Evolutionary conservation across 768 basidiomycete genomes (phyloP).

Genomic region (Cyclocybe aegerita): DNA sequence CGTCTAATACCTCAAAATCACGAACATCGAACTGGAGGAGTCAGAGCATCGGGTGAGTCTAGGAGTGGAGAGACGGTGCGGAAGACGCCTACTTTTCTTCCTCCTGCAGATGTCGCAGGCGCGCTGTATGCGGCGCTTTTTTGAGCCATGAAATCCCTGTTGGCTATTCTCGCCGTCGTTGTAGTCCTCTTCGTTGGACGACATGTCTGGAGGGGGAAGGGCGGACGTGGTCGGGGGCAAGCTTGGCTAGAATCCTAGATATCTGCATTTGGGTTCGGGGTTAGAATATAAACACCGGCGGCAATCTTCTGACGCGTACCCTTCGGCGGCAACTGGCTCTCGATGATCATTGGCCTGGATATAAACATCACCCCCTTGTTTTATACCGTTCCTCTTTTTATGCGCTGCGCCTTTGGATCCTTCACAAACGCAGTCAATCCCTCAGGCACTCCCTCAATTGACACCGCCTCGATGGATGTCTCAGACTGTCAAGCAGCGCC

Average conservation of each 20-base stretch:
- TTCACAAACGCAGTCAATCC: too few relatives aligned
- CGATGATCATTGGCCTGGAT: background rate
- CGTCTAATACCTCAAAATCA: background rate
- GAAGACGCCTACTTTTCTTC: slow-evolving; percentile 65
- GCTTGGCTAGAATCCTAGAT: background rate
- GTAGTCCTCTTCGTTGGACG: slow-evolving; percentile 66
- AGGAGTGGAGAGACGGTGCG: background rate
- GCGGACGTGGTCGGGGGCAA: slow-evolving; percentile 1
- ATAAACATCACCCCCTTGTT: too few relatives aligned
- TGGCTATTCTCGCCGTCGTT: slow-evolving; percentile 39
- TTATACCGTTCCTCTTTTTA: too few relatives aligned
- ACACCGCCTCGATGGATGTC: too few relatives aligned
- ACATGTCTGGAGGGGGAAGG: slow-evolving; percentile 37
- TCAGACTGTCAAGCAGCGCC: too few relatives aligned
- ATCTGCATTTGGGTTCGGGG: too few relatives aligned
- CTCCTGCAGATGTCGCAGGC: slow-evolving; percentile 83
- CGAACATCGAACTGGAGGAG: slow-evolving; percentile 62
- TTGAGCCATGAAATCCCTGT: slow-evolving; percentile 35
- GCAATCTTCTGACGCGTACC: too few relatives aligned
- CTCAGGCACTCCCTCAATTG: too few relatives aligned
- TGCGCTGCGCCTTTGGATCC: too few relatives aligned
- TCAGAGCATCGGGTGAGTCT: slow-evolving; percentile 6
- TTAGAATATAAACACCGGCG: too few relatives aligned
- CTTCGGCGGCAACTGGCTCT: too few relatives aligned
- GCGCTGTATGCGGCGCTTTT: slow-evolving; percentile 73